Conservation (phyloP, 352 stramenopile species). For the Phytophthora macrochlamydospora region DNA sequence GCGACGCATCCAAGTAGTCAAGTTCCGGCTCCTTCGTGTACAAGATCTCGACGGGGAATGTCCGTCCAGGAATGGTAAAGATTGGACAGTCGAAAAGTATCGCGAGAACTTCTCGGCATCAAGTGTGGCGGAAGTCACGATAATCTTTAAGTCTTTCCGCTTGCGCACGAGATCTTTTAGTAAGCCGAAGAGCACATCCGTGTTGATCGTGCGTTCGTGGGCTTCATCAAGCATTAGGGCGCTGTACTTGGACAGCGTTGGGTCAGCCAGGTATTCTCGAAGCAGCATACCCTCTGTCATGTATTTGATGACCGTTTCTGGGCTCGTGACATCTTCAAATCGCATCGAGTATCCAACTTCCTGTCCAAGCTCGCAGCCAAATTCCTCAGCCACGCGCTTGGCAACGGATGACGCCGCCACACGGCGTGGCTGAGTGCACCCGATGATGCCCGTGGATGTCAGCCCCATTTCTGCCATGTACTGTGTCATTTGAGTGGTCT, state of each 20-base stretch:
- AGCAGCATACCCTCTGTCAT: constrained; percentile 99
- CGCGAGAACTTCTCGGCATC: constrained; percentile 98
- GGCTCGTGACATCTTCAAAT: constrained; percentile 86
- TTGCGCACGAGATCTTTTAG: constrained; percentile 89
- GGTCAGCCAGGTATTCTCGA: constrained; percentile 98
- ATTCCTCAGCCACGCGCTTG: constrained; percentile 97
- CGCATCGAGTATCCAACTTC: constrained; percentile 94
- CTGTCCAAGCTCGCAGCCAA: constrained; percentile 93
- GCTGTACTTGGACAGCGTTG: constrained; percentile 94
- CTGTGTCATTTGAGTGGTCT: constrained; percentile 99
- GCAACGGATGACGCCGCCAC: constrained; percentile 98
- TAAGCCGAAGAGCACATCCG: constrained; percentile 98
- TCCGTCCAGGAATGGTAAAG: constrained; percentile 98
- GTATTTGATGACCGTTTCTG: constrained; percentile 99
- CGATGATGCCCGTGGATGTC: constrained; percentile 96
- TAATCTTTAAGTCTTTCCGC: constrained; percentile 90
- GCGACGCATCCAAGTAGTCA: constrained; percentile 97
- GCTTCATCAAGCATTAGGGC: constrained; percentile 98
- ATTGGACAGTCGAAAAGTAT: constrained; percentile 99
- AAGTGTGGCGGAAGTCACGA: constrained; percentile 94
- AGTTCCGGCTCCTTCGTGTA: constrained; percentile 99
- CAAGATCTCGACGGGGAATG: constrained; percentile 97
- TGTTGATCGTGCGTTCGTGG: constrained; percentile 98
- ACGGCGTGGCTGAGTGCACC: constrained; percentile 98
- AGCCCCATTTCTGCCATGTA: constrained; percentile 99